Evolutionary conservation across 1,284 basidiomycete species (phyloP).

Genomic region (Cryptococcus sp.): DNA sequence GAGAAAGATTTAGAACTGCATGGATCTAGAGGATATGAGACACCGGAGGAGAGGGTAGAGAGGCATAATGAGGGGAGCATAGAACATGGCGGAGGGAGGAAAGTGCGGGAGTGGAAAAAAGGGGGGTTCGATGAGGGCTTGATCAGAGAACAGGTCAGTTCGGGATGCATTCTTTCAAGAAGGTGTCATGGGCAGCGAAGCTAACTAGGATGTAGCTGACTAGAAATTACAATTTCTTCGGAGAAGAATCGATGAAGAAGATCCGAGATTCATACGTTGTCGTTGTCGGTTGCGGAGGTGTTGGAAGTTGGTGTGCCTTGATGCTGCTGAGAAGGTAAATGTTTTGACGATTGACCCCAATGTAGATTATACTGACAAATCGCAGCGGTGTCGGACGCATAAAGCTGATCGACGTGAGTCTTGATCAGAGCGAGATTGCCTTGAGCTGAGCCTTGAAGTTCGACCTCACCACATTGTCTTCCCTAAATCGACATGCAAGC

Average conservation of each 20-base stretch:
- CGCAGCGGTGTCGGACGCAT: slow-evolving; percentile 48
- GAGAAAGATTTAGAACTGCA: slow-evolving; percentile 18
- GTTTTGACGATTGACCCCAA: neutral
- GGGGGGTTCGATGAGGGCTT: slow-evolving; percentile 66
- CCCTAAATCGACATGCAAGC: slow-evolving; percentile 88
- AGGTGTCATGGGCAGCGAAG: neutral
- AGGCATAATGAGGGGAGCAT: slow-evolving; percentile 19
- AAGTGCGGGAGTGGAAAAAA: slow-evolving; percentile 26
- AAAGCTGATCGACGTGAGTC: slow-evolving; percentile 46
- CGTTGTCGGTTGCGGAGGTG: slow-evolving; percentile 89
- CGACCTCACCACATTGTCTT: slow-evolving; percentile 88
- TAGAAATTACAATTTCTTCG: slow-evolving; percentile 91
- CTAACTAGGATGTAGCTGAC: slow-evolving; percentile 59
- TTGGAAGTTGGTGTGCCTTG: slow-evolving; percentile 90
- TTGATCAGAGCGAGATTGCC: neutral
- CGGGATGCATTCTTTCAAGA: neutral
- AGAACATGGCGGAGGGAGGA: slow-evolving; percentile 10
- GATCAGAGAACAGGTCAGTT: slow-evolving; percentile 58
- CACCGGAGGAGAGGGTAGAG: slow-evolving; percentile 26
- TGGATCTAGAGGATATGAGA: slow-evolving; percentile 15
- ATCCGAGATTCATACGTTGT: slow-evolving; percentile 75
- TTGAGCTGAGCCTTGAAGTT: slow-evolving; percentile 54
- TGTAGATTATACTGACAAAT: neutral
- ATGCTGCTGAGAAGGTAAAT: slow-evolving; percentile 75
- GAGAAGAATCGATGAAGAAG: slow-evolving; percentile 78